Evolutionary conservation across 208 protist genomes (phyloP).

Genomic region (Trypanosoma lewisi): DNA sequence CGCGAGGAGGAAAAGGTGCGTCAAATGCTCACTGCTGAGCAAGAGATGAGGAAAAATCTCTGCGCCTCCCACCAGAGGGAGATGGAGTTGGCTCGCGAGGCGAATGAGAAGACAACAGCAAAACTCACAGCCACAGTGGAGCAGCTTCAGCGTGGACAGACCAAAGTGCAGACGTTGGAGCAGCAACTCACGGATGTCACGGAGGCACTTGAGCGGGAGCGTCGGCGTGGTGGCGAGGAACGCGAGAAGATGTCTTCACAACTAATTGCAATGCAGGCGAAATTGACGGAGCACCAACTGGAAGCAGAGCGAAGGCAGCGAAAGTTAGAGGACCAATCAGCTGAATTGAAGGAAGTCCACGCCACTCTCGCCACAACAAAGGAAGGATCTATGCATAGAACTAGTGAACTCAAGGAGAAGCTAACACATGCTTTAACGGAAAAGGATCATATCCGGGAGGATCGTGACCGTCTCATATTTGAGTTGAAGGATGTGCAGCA

Average conservation of each 20-base stretch:
- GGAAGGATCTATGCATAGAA: constrained; percentile 21
- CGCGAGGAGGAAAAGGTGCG: constrained; percentile 7
- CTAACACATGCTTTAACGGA: constrained; percentile 31
- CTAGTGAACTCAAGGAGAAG: constrained; percentile 40
- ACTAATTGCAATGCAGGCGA: constrained; percentile 8
- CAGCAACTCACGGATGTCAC: not conserved
- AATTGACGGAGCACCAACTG: constrained; percentile 23
- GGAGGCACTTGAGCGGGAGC: constrained; percentile 7
- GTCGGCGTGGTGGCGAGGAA: constrained; percentile 19
- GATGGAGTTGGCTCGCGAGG: constrained; percentile 12
- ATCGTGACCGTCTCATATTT: constrained; percentile 41
- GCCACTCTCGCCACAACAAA: not conserved
- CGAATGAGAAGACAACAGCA: not conserved
- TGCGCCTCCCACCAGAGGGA: constrained; percentile 19
- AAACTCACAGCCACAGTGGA: constrained; percentile 11
- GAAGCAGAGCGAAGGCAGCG: constrained; percentile 27
- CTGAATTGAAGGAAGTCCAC: constrained; percentile 24
- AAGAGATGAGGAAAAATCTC: constrained; percentile 15
- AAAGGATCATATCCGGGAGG: constrained; percentile 26
- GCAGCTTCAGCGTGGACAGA: constrained; percentile 14
- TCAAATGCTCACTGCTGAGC: constrained; percentile 5
- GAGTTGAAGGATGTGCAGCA: constrained; percentile 42
- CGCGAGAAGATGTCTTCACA: constrained; percentile 5
- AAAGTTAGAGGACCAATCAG: constrained; percentile 2
- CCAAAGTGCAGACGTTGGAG: not conserved